phyloP scores from a whole-genome alignment of 2,329 filamentous ascomycete species.

The Exophiala phaeomuriformis region DNA sequence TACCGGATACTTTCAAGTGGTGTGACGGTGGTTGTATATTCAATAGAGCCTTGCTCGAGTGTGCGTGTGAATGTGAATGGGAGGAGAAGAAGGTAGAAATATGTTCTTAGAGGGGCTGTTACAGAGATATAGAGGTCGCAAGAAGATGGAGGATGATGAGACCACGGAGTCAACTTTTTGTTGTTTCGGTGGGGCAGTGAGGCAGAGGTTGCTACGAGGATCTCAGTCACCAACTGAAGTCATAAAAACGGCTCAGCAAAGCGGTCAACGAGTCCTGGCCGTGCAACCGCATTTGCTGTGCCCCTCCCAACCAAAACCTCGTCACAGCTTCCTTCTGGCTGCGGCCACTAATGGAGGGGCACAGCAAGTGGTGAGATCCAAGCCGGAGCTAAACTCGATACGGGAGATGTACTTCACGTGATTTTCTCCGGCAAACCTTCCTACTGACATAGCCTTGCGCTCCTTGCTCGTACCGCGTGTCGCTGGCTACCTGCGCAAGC shows the following conservation, averaged over 20 bases:
- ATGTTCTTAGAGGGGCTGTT: not conserved
- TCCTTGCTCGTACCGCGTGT: conserved; percentile 11
- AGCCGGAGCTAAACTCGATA: not conserved
- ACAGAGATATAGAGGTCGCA: not conserved
- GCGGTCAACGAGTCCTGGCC: not conserved
- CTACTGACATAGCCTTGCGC: not conserved
- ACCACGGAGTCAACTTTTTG: conserved; percentile 14
- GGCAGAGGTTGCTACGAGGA: conserved; percentile 16
- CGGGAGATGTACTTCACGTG: conserved; percentile 1
- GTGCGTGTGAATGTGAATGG: not conserved
- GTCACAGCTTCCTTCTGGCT: conserved; percentile 3
- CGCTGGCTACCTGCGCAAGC: conserved; percentile 21
- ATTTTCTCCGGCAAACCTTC: conserved; percentile 11
- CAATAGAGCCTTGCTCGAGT: conserved; percentile 14
- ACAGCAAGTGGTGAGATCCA: not conserved
- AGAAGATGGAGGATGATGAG: not conserved
- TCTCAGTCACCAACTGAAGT: conserved; percentile 4
- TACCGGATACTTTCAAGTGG: not conserved
- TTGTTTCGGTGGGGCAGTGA: conserved; percentile 22
- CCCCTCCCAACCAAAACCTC: not conserved
- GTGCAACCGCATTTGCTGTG: not conserved
- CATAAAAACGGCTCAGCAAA: not conserved
- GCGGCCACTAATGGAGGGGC: not conserved
- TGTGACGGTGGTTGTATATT: conserved; percentile 14
- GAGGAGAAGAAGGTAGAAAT: conserved; percentile 1